Percentiles rank a stretch among this genome's conserved stretches.
These are phyloP conservation scores for Terana coerulea DNA, from an alignment of 768 basidiomycete genomes.

Conservation along the genomic window DNA sequence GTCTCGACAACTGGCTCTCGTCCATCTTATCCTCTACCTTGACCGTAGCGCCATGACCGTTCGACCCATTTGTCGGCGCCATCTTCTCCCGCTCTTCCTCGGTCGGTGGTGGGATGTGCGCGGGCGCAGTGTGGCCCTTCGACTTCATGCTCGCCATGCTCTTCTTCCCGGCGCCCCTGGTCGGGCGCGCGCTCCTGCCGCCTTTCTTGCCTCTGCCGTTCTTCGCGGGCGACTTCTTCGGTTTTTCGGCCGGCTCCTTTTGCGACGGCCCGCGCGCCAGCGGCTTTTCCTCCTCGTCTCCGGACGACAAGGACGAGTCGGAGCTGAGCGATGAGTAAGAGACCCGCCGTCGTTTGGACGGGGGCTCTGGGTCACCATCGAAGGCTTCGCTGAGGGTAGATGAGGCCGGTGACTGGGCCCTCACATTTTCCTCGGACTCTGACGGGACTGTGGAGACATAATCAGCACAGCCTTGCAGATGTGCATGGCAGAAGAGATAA, in stretches of 20 bases:
- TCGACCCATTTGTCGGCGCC: slow-evolving; percentile 40
- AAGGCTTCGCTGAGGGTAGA: slow-evolving; percentile 25
- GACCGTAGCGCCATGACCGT: slow-evolving; percentile 46
- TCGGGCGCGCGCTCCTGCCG: slow-evolving; percentile 10
- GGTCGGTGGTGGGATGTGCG: slow-evolving; percentile 37
- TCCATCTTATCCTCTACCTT: slow-evolving; percentile 81
- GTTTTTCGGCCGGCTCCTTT: neutral
- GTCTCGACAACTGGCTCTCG: slow-evolving; percentile 67
- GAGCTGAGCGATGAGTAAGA: slow-evolving; percentile 29
- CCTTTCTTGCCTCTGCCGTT: slow-evolving; percentile 1
- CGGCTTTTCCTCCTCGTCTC: slow-evolving; percentile 20
- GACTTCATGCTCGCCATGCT: slow-evolving; percentile 54
- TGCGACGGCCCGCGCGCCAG: slow-evolving; percentile 20
- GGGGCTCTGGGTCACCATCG: slow-evolving; percentile 19
- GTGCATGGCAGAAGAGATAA: neutral
- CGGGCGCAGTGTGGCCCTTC: slow-evolving; percentile 55
- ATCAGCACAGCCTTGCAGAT: too few relatives aligned
- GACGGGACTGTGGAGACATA: slow-evolving; percentile 17
- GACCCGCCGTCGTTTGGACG: slow-evolving; percentile 24
- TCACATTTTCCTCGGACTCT: slow-evolving; percentile 24
- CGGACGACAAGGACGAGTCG: slow-evolving; percentile 7
- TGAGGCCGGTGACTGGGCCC: slow-evolving; percentile 29
- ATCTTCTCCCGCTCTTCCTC: slow-evolving; percentile 36
- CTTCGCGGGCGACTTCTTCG: neutral
- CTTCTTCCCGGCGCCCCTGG: slow-evolving; percentile 28